These are phyloP conservation scores for Plasmodium cynomolgi DNA, from an alignment of 169 alveolate genomes.

Conservation along the genomic window DNA sequence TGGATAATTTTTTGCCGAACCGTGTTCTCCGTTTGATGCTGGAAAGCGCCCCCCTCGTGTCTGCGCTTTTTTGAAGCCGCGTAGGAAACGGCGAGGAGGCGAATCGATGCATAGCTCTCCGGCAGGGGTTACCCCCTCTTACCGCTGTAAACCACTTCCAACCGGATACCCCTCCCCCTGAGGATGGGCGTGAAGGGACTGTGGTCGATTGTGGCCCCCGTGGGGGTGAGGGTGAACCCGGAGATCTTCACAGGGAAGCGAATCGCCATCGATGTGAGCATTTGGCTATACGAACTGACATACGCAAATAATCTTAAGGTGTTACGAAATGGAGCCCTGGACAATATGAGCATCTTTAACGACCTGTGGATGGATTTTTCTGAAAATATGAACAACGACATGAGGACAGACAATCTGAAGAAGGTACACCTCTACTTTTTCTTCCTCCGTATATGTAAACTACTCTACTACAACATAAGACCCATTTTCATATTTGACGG, in stretches of 20 bases:
- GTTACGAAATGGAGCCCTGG: constrained; percentile 16
- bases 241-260: constrained; percentile 87
- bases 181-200: constrained; percentile 90
- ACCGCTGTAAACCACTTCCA: background rate
- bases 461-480: constrained; percentile 89
- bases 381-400: constrained; percentile 67
- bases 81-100: background rate
- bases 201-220: constrained; percentile 90
- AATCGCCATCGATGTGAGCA: constrained; percentile 91
- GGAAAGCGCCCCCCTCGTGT: background rate
- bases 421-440: constrained; percentile 83
- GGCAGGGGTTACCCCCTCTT: background rate
- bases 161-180: background rate
- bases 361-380: constrained; percentile 78
- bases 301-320: constrained; percentile 60
- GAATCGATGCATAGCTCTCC: background rate
- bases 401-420: constrained; percentile 74
- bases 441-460: constrained; percentile 90
- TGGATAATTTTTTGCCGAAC: background rate
- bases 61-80: background rate
- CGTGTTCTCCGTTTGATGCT: background rate
- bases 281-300: constrained; percentile 86
- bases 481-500: constrained; percentile 95
- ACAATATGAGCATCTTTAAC: constrained; percentile 55
- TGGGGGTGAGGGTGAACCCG: constrained; percentile 88